Conservation (phyloP, 1,284 basidiomycete genomes). For the Moesziomyces sp. region DNA sequence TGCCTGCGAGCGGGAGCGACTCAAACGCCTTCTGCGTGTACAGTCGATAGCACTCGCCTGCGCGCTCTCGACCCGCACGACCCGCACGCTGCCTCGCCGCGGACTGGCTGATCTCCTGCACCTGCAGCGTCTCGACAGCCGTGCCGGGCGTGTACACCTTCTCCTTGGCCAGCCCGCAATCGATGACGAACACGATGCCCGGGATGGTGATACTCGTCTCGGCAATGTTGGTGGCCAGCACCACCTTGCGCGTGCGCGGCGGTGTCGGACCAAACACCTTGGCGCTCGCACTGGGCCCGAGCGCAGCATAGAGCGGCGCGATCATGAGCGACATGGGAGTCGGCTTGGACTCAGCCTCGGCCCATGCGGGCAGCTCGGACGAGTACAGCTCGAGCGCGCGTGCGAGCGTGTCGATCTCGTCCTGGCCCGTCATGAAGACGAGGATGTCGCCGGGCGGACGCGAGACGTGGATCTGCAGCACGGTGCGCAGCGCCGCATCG, state of each 20-base stretch:
- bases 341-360: conserved; percentile 31
- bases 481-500: conserved; percentile 86
- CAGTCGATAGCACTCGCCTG: conserved; percentile 63
- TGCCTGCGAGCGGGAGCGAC: conserved; percentile 28
- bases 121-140: conserved; percentile 57
- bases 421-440: conserved; percentile 95
- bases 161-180: conserved; percentile 86
- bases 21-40: conserved; percentile 56
- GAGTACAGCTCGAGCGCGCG: conserved; percentile 51
- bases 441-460: conserved; percentile 86
- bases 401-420: conserved; percentile 89
- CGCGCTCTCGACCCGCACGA: conserved; percentile 60
- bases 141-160: conserved; percentile 75
- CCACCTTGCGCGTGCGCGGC: conserved; percentile 82
- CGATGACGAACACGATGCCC: conserved; percentile 92
- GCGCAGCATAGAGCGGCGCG: conserved; percentile 64
- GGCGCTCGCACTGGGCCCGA: conserved; percentile 56
- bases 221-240: conserved; percentile 75
- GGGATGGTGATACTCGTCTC: conserved; percentile 98
- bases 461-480: conserved; percentile 88
- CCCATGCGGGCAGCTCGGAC: conserved; percentile 54
- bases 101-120: conserved; percentile 58
- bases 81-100: conserved; percentile 61
- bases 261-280: conserved; percentile 71
- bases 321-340: conserved; percentile 51